These are phyloP conservation scores for Acanthamoeba triangularis DNA, from an alignment of 208 protist genomes.

Conservation along the genomic window DNA sequence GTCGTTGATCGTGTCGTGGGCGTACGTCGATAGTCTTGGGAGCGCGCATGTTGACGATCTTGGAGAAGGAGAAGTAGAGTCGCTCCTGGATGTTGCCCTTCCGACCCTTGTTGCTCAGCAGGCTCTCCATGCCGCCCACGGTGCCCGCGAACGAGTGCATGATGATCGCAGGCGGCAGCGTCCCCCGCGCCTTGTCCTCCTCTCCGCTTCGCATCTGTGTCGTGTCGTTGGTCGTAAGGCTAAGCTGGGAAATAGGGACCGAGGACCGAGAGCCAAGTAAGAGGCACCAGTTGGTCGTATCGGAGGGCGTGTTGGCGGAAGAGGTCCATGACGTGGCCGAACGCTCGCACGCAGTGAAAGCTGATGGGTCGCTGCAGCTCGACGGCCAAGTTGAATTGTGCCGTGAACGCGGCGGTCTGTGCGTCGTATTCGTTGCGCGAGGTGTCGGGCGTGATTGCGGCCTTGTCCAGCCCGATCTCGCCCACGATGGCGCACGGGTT, in stretches of 20 bases:
- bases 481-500: slow-evolving; percentile 67
- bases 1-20: not conserved
- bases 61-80: slow-evolving; percentile 77
- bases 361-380: slow-evolving; percentile 52
- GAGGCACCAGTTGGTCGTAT: not conserved
- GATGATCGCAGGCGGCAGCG: slow-evolving; percentile 56
- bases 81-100: slow-evolving; percentile 1
- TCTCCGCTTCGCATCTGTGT: slow-evolving; percentile 6
- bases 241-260: not conserved
- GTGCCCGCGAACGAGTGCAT: slow-evolving; percentile 74
- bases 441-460: slow-evolving; percentile 50
- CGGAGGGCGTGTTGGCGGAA: not conserved
- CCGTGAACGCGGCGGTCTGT: not conserved
- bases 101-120: slow-evolving; percentile 1
- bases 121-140: not conserved
- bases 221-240: too few relatives aligned
- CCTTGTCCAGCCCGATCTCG: slow-evolving; percentile 76
- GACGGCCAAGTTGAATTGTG: not conserved
- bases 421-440: slow-evolving; percentile 21
- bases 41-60: slow-evolving; percentile 70
- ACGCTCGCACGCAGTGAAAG: slow-evolving; percentile 74
- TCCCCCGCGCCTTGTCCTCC: not conserved
- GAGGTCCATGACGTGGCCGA: slow-evolving; percentile 54
- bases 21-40: slow-evolving; percentile 37
- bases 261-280: not conserved